Evolutionary conservation across 192 early-diverging fungal species (phyloP).

Genomic region (Coemansia sp.): DNA sequence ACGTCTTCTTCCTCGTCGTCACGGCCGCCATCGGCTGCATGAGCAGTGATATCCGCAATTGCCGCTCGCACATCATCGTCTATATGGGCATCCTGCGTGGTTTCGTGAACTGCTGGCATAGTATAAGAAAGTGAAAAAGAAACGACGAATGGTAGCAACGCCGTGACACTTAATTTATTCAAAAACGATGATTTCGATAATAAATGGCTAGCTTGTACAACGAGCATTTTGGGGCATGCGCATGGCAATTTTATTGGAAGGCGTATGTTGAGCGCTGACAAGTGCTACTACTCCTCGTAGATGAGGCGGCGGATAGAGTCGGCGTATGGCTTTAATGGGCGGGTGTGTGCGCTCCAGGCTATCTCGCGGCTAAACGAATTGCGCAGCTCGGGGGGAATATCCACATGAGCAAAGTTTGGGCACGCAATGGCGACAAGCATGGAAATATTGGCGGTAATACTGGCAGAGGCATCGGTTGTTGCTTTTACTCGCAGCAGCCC

Average conservation of each 20-base stretch:
- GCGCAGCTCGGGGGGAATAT: neutral
- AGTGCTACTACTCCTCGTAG: neutral
- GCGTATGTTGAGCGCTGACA: neutral
- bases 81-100: neutral
- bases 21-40: neutral
- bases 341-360: neutral
- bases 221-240: neutral
- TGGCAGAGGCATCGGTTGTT: neutral
- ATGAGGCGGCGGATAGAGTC: neutral
- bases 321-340: neutral
- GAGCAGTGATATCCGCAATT: neutral
- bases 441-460: neutral
- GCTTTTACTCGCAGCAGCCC: neutral
- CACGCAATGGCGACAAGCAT: neutral
- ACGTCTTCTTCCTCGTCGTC: constrained; percentile 9
- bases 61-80: neutral
- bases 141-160: neutral
- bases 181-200: neutral
- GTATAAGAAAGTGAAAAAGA: neutral
- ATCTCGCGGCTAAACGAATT: neutral
- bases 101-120: neutral
- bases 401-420: neutral
- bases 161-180: neutral
- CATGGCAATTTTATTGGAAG: no score
- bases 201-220: neutral